Percentiles rank a stretch among this genome's conserved stretches.
These are phyloP conservation scores for Staphylotrichum longicolle DNA, from an alignment of 495 filamentous ascomycete genomes.

Conservation along the genomic window DNA sequence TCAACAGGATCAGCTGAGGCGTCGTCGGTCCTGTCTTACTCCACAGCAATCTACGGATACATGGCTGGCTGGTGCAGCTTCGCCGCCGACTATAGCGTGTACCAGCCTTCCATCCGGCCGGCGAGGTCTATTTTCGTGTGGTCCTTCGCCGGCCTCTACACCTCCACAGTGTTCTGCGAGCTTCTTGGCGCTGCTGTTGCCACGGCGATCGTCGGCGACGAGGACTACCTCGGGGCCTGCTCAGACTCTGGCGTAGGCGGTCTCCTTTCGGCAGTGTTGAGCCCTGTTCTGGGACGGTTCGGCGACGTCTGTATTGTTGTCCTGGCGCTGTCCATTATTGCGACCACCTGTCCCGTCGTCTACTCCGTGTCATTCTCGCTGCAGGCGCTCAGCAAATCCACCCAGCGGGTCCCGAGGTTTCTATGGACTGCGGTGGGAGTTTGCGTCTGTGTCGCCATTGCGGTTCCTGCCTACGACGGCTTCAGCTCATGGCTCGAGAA, in stretches of 20 bases:
- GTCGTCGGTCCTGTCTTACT: slow-evolving; percentile 67
- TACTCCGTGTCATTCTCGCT: slow-evolving; percentile 78
- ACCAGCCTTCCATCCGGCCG: slow-evolving; percentile 62
- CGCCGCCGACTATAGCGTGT: slow-evolving; percentile 81
- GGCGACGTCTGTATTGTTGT: slow-evolving; percentile 82
- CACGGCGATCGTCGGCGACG: slow-evolving; percentile 57
- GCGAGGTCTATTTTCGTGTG: slow-evolving; percentile 63
- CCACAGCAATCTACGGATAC: slow-evolving; percentile 72
- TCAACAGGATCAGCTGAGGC: slow-evolving; percentile 58
- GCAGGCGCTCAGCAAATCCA: slow-evolving; percentile 64
- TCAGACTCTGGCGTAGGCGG: slow-evolving; percentile 63
- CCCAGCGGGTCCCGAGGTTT: slow-evolving; percentile 71
- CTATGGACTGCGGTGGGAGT: slow-evolving; percentile 71
- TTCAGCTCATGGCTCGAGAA: slow-evolving; percentile 71
- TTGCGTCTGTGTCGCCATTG: slow-evolving; percentile 68
- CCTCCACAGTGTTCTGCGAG: slow-evolving; percentile 73
- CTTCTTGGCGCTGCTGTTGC: slow-evolving; percentile 75
- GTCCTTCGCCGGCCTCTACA: slow-evolving; percentile 67
- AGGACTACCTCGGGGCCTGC: slow-evolving; percentile 63
- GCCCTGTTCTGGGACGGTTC: slow-evolving; percentile 66
- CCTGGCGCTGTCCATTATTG: slow-evolving; percentile 74
- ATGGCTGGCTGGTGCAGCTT: slow-evolving; percentile 79
- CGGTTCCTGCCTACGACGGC: slow-evolving; percentile 72
- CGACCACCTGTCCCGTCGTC: slow-evolving; percentile 87
- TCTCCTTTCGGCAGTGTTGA: slow-evolving; percentile 64